These are phyloP conservation scores for Penstemon davidsonii DNA, from an alignment of 257 asterid species.

Conservation along the genomic window DNA sequence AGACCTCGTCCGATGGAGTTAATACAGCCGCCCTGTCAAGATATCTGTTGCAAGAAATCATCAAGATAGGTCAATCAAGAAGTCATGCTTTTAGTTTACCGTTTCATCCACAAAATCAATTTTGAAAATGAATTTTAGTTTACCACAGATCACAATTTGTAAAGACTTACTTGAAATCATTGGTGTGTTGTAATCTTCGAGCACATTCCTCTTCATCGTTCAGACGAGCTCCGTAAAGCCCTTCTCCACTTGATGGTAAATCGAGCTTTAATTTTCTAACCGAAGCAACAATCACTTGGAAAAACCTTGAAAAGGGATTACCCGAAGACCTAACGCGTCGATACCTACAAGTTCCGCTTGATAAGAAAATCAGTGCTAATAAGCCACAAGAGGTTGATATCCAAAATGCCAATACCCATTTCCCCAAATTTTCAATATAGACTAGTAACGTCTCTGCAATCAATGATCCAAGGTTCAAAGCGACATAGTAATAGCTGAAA, in stretches of 20 bases:
- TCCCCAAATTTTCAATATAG: slow-evolving; percentile 62
- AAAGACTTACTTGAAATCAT: slow-evolving; percentile 62
- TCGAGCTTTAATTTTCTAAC: slow-evolving; percentile 49
- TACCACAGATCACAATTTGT: not conserved
- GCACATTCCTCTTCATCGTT: slow-evolving; percentile 43
- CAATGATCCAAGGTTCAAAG: slow-evolving; percentile 70
- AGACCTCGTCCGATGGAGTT: slow-evolving; percentile 48
- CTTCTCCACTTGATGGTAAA: slow-evolving; percentile 48
- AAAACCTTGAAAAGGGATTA: slow-evolving; percentile 67
- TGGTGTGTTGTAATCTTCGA: slow-evolving; percentile 50
- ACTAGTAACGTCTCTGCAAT: slow-evolving; percentile 72
- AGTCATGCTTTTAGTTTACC: no score
- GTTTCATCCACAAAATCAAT: no score
- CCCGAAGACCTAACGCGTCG: slow-evolving; percentile 61
- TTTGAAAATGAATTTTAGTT: no score
- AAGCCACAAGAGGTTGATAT: slow-evolving; percentile 72
- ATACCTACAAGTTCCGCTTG: slow-evolving; percentile 55
- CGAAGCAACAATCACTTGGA: slow-evolving; percentile 70
- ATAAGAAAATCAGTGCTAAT: slow-evolving; percentile 47
- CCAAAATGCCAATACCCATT: slow-evolving; percentile 83
- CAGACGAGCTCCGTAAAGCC: slow-evolving; percentile 50
- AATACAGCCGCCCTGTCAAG: slow-evolving; percentile 73
- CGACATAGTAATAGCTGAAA: slow-evolving; percentile 76
- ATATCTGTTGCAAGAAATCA: slow-evolving; percentile 40
- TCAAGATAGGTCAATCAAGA: not conserved